A percentile compares a stretch with the other conserved stretches of the same genome.
Evolutionary conservation across 169 alveolate species (phyloP).

Genomic region (Eimeria acervulina): DNA sequence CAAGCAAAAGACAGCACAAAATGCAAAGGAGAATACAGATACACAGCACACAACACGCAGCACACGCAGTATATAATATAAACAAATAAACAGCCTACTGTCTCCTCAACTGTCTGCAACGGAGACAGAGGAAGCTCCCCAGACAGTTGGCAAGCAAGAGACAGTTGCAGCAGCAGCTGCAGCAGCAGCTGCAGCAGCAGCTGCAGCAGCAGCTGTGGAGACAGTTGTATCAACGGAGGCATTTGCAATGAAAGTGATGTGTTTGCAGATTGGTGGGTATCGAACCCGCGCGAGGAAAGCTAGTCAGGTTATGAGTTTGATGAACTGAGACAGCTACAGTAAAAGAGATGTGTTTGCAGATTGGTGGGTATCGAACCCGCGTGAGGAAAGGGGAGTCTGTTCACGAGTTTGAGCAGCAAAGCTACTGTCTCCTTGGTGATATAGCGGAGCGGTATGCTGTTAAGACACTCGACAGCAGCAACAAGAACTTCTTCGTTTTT

Average conservation of each 20-base stretch:
- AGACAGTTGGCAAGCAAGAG: no score
- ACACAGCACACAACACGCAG: no score
- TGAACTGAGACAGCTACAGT: neutral
- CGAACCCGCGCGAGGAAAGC: conserved; percentile 23
- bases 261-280: neutral
- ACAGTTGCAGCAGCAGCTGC: neutral
- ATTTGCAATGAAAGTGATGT: neutral
- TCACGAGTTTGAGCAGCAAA: neutral
- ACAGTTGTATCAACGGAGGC: neutral
- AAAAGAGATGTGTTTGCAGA: neutral
- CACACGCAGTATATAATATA: no score
- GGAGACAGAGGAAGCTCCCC: no score
- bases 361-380: neutral
- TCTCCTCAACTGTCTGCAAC: no score
- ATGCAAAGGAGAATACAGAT: no score
- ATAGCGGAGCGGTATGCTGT: conserved; percentile 37
- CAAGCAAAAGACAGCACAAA: no score
- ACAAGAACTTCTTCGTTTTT: conserved; percentile 17
- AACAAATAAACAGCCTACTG: no score
- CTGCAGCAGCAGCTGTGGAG: neutral
- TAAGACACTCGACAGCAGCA: conserved; percentile 38
- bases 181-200: neutral
- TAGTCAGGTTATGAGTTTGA: neutral
- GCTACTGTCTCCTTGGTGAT: conserved; percentile 26
- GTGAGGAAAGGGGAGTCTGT: conserved; percentile 10